phyloP scores from a whole-genome alignment of 2,329 filamentous ascomycete species.

The Didymella lethalis region DNA sequence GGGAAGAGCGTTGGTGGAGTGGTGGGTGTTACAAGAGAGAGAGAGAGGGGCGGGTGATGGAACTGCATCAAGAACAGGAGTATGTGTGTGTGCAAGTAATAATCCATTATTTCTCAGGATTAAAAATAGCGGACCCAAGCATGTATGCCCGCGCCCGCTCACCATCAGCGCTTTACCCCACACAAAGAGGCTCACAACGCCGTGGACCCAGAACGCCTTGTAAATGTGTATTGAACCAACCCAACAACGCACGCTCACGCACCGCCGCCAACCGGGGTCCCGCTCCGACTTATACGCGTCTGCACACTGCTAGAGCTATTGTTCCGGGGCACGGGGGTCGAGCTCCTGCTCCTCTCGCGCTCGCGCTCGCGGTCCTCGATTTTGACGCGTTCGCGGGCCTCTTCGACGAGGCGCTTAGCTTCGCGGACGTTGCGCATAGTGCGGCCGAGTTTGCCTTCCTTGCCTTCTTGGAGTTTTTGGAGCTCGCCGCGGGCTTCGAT shows the following conservation, averaged over 20 bases:
- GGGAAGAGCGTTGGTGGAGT: too few species aligned
- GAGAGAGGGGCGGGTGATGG: too few species aligned
- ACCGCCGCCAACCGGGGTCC: slow-evolving; percentile 28
- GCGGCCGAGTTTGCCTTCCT: slow-evolving; percentile 43
- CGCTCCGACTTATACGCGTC: slow-evolving; percentile 28
- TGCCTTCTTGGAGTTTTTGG: slow-evolving; percentile 46
- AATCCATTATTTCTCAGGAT: neutral
- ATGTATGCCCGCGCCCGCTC: neutral
- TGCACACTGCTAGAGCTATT: slow-evolving; percentile 32
- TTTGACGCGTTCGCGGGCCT: slow-evolving; percentile 44
- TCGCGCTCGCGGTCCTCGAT: slow-evolving; percentile 41
- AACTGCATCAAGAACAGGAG: too few species aligned
- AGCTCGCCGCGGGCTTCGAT: slow-evolving; percentile 44
- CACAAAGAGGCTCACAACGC: neutral
- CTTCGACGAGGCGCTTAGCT: slow-evolving; percentile 46
- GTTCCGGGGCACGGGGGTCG: slow-evolving; percentile 33
- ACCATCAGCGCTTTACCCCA: neutral
- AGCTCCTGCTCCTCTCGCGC: slow-evolving; percentile 33
- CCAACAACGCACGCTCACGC: neutral
- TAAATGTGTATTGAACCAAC: slow-evolving; percentile 2
- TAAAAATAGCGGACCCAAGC: neutral
- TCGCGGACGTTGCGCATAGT: slow-evolving; percentile 45
- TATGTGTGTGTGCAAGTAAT: neutral
- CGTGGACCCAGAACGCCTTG: slow-evolving; percentile 1
- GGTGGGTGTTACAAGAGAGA: too few species aligned